Base-by-base conservation (phyloP, 2,329 filamentous ascomycete genomes). In the Dactylellina cionopaga region DNA sequence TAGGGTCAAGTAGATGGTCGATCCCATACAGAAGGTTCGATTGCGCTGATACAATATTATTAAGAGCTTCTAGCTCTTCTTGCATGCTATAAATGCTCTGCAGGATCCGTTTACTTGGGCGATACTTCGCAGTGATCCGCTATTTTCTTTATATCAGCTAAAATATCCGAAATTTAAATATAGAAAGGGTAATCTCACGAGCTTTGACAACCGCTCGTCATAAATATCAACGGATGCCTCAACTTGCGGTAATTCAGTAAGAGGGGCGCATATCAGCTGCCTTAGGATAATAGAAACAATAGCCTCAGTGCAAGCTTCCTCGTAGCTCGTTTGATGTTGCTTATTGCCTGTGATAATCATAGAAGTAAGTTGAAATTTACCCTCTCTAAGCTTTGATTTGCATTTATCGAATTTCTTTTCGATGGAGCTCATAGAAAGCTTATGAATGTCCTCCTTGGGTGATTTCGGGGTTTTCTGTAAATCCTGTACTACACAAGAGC, bases 301-400 rank as follows among this genome's bases (percentile, higher is more conserved):
- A 6, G 51, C 37, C 27, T 66, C 62, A 3, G 62, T 58, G 19
- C 41, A 56, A 5, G 31, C 51, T 19, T 58, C 62, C 19, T 66
- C 62, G n/a, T 58, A 66, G 2, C 54, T 33, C 24, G 51, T 46
- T 33, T 66, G 51, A 35, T 66, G 51, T 15, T 66, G 56, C 7
- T 25, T 66, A 9, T 31, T 37, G 7, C 62, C 52, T 3, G 62
- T 66, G 33, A 43, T 43, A 33, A 66, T 58, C 51, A 66, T 66
- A 49, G 31, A 47, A 22, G 37, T 51, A 15, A 66, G 51, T 51
- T 66, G 62, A 17, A 39, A 66, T 22, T 66, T 66, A 4, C 62
- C 52, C 25, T 66, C 51, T 27, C 51, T 41, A 10, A 66, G 17
- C 5, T 56, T 66, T 19, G 51, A 49, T 51, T 31, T 66, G 33